phyloP scores from a whole-genome alignment of 2,329 filamentous ascomycete genomes.

The Curvularia verruculosa region DNA sequence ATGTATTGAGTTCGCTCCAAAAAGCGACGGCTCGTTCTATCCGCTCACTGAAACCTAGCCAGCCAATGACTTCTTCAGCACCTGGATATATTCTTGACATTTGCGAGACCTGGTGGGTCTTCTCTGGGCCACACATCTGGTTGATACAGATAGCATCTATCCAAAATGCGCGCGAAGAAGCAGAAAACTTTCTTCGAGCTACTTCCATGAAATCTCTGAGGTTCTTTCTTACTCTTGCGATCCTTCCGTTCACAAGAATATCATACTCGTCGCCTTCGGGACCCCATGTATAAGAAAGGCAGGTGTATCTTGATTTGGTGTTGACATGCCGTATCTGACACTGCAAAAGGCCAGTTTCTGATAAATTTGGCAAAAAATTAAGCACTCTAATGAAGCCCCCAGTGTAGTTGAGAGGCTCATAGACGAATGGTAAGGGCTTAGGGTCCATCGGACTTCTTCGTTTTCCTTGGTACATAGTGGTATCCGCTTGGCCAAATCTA shows the following conservation, averaged over 20 bases:
- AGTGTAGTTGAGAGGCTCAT: slow-evolving; percentile 8
- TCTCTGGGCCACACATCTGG: neutral
- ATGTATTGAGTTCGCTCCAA: neutral
- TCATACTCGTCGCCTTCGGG: neutral
- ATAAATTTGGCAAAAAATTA: slow-evolving; percentile 7
- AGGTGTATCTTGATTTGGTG: slow-evolving; percentile 5
- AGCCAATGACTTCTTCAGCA: neutral
- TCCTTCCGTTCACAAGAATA: slow-evolving; percentile 10
- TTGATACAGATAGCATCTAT: slow-evolving; percentile 42
- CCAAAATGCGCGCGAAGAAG: slow-evolving; percentile 19
- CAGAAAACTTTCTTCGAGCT: neutral
- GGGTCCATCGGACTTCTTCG: neutral
- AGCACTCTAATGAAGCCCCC: slow-evolving; percentile 10
- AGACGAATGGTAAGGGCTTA: neutral
- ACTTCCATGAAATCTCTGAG: slow-evolving; percentile 13
- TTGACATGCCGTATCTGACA: neutral
- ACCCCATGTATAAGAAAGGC: slow-evolving; percentile 22
- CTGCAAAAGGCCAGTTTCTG: neutral
- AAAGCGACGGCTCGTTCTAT: neutral
- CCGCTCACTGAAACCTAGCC: neutral
- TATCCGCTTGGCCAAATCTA: neutral
- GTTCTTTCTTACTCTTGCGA: slow-evolving; percentile 12
- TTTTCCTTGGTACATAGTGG: neutral
- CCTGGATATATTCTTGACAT: neutral
- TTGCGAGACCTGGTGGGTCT: neutral